Percentiles rank a stretch among this genome's conserved stretches.
phyloP scores from a whole-genome alignment of 441 rosid genomes.

The Gossypium davidsonii region DNA sequence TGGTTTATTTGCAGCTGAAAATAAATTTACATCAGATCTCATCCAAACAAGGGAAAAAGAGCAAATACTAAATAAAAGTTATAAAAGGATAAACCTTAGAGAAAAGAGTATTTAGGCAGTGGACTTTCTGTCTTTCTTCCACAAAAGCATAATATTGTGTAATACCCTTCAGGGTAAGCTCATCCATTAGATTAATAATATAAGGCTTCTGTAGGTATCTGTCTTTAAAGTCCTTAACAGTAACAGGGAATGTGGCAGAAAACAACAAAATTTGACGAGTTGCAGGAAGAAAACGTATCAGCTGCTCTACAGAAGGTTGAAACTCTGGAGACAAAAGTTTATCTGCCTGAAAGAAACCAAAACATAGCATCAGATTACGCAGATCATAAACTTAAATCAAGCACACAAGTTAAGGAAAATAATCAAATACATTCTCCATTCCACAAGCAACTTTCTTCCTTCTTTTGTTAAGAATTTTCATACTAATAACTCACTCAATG shows the following conservation, averaged over 20 bases:
- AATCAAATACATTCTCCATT: too few species aligned
- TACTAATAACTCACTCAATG: too few species aligned
- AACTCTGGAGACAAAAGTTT: slow-evolving; percentile 94
- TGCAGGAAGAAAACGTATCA: slow-evolving; percentile 72
- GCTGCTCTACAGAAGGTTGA: slow-evolving; percentile 89
- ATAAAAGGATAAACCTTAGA: slow-evolving; percentile 64
- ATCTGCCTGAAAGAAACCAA: slow-evolving; percentile 63
- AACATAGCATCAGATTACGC: slow-evolving; percentile 20
- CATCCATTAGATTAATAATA: slow-evolving; percentile 95
- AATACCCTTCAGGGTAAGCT: slow-evolving; percentile 93
- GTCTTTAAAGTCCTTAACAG: slow-evolving; percentile 93
- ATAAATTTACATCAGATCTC: slow-evolving; percentile 14
- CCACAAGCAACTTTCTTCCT: too few species aligned
- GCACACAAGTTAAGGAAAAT: too few species aligned
- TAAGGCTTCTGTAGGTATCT: slow-evolving; percentile 76
- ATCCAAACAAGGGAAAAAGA: slow-evolving; percentile 4
- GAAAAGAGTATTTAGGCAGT: slow-evolving; percentile 92
- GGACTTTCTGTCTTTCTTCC: slow-evolving; percentile 98
- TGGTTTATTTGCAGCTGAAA: slow-evolving; percentile 97
- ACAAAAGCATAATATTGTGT: slow-evolving; percentile 94
- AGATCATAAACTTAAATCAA: too few species aligned
- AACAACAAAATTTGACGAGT: slow-evolving; percentile 88
- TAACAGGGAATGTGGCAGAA: slow-evolving; percentile 98
- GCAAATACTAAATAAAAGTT: slow-evolving; percentile 2
- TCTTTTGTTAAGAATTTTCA: too few species aligned